Evolutionary conservation across 805 yeast genomes (phyloP).

Genomic region (Saccharomycopsis babjevae): DNA sequence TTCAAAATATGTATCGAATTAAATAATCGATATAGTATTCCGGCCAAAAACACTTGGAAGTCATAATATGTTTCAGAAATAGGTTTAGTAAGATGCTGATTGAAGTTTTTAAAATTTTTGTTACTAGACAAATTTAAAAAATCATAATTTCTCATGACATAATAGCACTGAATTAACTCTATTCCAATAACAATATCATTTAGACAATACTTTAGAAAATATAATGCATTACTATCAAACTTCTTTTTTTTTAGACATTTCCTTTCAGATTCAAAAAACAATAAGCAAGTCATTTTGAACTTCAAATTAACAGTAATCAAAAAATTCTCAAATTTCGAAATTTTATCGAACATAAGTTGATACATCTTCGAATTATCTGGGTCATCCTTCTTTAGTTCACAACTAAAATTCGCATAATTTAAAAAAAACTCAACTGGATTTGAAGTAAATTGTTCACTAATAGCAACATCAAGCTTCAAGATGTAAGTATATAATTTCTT

Average conservation of each 20-base stretch:
- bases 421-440: slow-evolving; percentile 1
- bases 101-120: background rate
- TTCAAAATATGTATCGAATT: background rate
- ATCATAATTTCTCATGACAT: background rate
- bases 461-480: background rate
- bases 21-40: background rate
- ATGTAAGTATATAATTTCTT: background rate
- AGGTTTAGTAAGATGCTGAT: background rate
- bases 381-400: background rate
- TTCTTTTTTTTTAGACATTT: background rate
- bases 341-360: background rate
- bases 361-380: background rate
- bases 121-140: background rate
- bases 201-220: background rate
- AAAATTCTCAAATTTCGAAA: background rate
- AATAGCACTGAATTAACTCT: background rate
- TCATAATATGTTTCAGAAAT: background rate
- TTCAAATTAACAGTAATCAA: background rate
- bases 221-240: background rate
- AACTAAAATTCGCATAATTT: background rate
- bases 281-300: background rate
- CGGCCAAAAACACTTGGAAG: background rate
- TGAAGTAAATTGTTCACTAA: background rate
- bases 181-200: background rate
- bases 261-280: slow-evolving; percentile 3